Evolutionary conservation across 495 filamentous ascomycete species (phyloP), one percentile per base, ranked within the genome.

Genomic region (Aspergillus leporis): DNA sequence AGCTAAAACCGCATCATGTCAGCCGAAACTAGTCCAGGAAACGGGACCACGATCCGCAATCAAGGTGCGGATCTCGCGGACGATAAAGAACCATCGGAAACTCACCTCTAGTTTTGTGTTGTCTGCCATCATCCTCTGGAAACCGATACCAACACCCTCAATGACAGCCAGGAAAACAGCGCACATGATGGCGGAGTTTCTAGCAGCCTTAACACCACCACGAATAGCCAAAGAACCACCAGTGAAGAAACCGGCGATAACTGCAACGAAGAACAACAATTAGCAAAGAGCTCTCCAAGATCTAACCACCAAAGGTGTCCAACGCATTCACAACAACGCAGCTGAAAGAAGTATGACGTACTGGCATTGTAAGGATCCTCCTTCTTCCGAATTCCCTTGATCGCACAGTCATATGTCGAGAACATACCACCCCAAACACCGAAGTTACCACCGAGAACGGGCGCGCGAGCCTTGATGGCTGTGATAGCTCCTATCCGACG

Each of bases 311-410:
- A 21, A 25, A 19, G 13, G 2, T 36, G n/a, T 3, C 28, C 53
- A 12, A n/a, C 28, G 10, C 1, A 32, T 32, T 41, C 21, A n/a
- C 52, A n/a, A 14, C 21, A 22, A 38, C 36, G 19, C 46, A 7
- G 2, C 21, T 1, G 12, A 21, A 50, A 23, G 4, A 25, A 22
- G 25, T 40, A 25, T 40, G 36, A 85, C 84, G 34, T 87, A 83
- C 90, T 96, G 60, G 91, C 91, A 79, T 97, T 97, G 78, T 89
- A 97, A 32, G 94, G 92, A 71, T 98, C 93, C 71, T 98, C 93
- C 87, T 97, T 98, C 78, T 94, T 90, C 61, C 94, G 80, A 38
- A 97, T 78, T 46, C 93, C 93, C 81, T 97, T 97, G 23, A 98
- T 89, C n/a, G 92, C 91, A 78, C 94, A 98, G 76, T 98, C 94